Conservation (phyloP, 2,329 filamentous ascomycete species). For the Aspergillus chevalieri region DNA sequence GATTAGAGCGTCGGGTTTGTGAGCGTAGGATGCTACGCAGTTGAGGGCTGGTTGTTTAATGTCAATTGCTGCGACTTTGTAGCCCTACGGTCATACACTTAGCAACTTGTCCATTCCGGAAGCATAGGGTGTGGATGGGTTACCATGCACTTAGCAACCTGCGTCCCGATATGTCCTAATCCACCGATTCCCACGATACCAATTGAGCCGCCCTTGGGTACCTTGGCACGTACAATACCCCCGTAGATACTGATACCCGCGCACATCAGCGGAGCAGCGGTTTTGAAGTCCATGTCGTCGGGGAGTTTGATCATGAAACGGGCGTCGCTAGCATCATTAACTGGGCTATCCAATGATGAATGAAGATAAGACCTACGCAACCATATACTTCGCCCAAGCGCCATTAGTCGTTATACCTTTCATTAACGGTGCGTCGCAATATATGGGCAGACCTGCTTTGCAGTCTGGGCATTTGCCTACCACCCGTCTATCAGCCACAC, state of each 20-base stretch:
- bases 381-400: conserved; percentile 53
- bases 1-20: conserved; percentile 48
- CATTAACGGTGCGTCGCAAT: conserved; percentile 25
- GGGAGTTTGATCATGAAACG: conserved; percentile 44
- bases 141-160: conserved; percentile 41
- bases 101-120: not conserved
- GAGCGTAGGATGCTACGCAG: conserved; percentile 41
- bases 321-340: conserved; percentile 30
- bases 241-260: conserved; percentile 49
- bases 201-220: conserved; percentile 29
- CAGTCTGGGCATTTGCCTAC: conserved; percentile 45
- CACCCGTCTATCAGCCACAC: not conserved
- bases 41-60: conserved; percentile 50
- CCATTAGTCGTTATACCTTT: conserved; percentile 48
- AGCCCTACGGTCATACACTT: conserved; percentile 32
- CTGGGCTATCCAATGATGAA: not conserved
- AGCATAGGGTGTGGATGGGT: no score
- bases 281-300: conserved; percentile 43
- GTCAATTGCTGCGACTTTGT: conserved; percentile 51
- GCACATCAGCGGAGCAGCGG: conserved; percentile 53
- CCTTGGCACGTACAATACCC: conserved; percentile 38
- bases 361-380: conserved; percentile 22
- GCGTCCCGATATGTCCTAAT: conserved; percentile 48
- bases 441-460: conserved; percentile 8
- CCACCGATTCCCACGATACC: conserved; percentile 45